Percentiles rank a stretch among this genome's conserved stretches.
phyloP scores from a whole-genome alignment of 495 filamentous ascomycete genomes.

The Wilcoxina mikolae region DNA sequence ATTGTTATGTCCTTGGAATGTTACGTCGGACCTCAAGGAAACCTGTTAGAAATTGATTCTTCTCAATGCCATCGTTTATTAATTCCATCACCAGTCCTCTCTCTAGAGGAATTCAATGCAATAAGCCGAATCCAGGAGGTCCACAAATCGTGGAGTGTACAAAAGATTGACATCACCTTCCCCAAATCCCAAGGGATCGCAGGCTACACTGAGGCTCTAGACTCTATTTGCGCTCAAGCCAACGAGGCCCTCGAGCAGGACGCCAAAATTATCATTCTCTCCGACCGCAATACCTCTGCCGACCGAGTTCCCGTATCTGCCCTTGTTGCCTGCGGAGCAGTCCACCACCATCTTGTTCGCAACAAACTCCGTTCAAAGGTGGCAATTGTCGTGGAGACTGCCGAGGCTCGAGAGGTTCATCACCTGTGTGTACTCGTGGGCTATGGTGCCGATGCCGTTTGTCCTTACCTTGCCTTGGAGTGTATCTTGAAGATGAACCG shows the following conservation, averaged over 20 bases:
- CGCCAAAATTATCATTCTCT: conserved; percentile 79
- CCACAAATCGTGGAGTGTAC: conserved; percentile 75
- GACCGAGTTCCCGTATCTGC: conserved; percentile 80
- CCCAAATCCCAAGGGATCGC: conserved; percentile 70
- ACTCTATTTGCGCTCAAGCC: conserved; percentile 73
- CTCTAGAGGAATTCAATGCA: conserved; percentile 82
- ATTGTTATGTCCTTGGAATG: conserved; percentile 98
- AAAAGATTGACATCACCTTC: conserved; percentile 93
- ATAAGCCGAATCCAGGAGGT: conserved; percentile 62
- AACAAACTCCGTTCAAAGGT: conserved; percentile 92
- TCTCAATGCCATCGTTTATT: conserved; percentile 78
- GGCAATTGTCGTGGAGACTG: conserved; percentile 83
- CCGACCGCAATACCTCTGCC: conserved; percentile 73
- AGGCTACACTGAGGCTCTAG: conserved; percentile 80
- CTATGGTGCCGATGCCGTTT: conserved; percentile 92
- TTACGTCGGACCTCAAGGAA: conserved; percentile 95
- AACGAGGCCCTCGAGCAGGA: conserved; percentile 72
- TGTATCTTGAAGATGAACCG: conserved; percentile 98
- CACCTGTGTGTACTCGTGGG: conserved; percentile 97
- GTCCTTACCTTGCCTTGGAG: conserved; percentile 93
- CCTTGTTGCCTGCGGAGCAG: conserved; percentile 79
- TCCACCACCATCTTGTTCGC: conserved; percentile 91
- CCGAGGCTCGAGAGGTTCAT: conserved; percentile 94
- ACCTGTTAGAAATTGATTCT: conserved; percentile 86
- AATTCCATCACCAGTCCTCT: conserved; percentile 80